These are phyloP conservation scores for Colletotrichum spaethianum DNA, from an alignment of 2,329 filamentous ascomycete species.

Conservation along the genomic window DNA sequence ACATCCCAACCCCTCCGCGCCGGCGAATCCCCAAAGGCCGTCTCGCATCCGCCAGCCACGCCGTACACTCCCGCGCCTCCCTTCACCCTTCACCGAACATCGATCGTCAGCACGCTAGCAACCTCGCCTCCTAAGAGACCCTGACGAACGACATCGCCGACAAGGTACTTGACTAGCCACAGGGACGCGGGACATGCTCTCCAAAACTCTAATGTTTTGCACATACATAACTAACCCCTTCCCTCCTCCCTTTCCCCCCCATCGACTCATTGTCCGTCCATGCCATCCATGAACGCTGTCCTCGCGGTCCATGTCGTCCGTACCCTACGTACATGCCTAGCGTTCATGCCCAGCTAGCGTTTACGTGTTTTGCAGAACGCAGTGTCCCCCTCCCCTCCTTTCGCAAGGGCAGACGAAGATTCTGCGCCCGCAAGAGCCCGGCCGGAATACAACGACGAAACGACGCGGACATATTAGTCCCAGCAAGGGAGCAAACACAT, in stretches of 20 bases:
- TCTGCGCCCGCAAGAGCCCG: background rate
- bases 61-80: background rate
- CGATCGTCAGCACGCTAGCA: background rate
- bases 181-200: background rate
- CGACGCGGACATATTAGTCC: background rate
- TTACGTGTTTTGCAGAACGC: too few relatives aligned
- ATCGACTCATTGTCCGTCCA: background rate
- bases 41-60: background rate
- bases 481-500: too few relatives aligned
- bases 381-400: too few relatives aligned
- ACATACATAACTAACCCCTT: background rate
- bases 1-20: background rate
- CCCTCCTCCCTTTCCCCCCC: background rate
- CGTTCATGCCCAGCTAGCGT: too few relatives aligned
- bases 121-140: too few relatives aligned
- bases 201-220: slow-evolving; percentile 2
- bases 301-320: background rate
- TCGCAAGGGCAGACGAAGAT: background rate
- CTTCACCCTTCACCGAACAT: background rate
- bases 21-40: too few relatives aligned
- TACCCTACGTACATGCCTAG: slow-evolving; percentile 9
- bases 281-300: background rate
- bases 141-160: background rate
- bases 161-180: background rate
- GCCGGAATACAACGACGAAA: background rate